Conservation (phyloP, 768 basidiomycete species). For the Rhizopogon vinicolor region DNA sequence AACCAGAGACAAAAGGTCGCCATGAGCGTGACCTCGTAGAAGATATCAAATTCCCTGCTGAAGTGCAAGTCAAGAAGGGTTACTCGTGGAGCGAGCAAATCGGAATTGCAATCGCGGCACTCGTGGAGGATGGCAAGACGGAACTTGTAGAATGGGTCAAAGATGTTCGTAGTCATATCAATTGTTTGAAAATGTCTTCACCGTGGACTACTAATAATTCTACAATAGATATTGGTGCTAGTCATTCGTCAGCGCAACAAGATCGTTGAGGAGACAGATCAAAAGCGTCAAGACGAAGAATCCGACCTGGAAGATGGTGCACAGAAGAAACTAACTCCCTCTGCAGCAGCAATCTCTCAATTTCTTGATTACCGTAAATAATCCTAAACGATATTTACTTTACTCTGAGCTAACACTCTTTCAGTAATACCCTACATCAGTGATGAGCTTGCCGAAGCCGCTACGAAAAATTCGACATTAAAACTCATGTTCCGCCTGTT, state of each 20-base stretch:
- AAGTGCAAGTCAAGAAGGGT: slow-evolving; percentile 82
- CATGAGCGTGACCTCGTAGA: slow-evolving; percentile 24
- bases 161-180: slow-evolving; percentile 51
- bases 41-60: slow-evolving; percentile 48
- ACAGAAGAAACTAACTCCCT: slow-evolving; percentile 37
- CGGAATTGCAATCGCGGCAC: slow-evolving; percentile 74
- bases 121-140: slow-evolving; percentile 61
- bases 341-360: slow-evolving; percentile 64
- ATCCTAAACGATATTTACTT: not conserved
- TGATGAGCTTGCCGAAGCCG: slow-evolving; percentile 73
- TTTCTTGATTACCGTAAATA: slow-evolving; percentile 73
- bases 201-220: slow-evolving; percentile 13
- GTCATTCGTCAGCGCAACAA: slow-evolving; percentile 56
- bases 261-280: slow-evolving; percentile 60
- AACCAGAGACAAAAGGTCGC: slow-evolving; percentile 45
- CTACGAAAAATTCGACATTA: slow-evolving; percentile 71
- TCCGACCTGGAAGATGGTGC: slow-evolving; percentile 26
- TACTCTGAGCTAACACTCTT: slow-evolving; percentile 2
- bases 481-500: slow-evolving; percentile 83
- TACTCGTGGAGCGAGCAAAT: slow-evolving; percentile 88
- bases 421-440: slow-evolving; percentile 73
- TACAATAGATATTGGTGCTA: slow-evolving; percentile 51
- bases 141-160: slow-evolving; percentile 76
- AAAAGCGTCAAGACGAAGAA: slow-evolving; percentile 33
- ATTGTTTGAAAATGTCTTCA: too few relatives aligned